Percentiles rank a stretch among this genome's conserved stretches.
phyloP scores from a whole-genome alignment of 768 basidiomycete species.

The Leucosporidium creatinivorum region DNA sequence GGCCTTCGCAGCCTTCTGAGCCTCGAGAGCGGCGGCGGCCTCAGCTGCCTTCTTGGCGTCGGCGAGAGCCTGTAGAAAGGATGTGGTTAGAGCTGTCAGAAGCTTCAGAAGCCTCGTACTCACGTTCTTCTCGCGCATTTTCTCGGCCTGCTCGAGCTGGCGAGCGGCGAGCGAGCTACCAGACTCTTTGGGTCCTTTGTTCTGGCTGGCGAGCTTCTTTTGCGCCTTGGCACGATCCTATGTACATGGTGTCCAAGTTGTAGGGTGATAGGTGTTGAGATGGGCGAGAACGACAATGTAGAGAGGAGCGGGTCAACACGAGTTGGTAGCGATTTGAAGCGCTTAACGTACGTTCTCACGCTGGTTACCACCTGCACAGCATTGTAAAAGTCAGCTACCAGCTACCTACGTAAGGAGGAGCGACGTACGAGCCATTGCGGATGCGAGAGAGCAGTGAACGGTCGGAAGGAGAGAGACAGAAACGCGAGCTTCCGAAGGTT shows the following conservation, averaged over 20 bases:
- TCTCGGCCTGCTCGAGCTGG: too few relatives aligned
- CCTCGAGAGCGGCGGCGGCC: neutral
- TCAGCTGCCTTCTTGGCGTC: conserved; percentile 1
- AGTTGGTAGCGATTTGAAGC: neutral
- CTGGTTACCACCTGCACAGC: conserved; percentile 21
- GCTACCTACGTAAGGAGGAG: neutral
- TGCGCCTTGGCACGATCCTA: conserved; percentile 3
- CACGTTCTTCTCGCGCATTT: conserved; percentile 19
- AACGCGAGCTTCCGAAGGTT: neutral
- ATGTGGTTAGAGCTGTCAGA: too few relatives aligned
- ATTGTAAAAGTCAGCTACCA: too few relatives aligned
- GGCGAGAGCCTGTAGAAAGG: neutral
- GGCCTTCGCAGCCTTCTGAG: too few relatives aligned
- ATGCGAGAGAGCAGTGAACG: neutral
- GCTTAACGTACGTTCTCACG: conserved; percentile 9
- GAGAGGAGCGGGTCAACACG: neutral
- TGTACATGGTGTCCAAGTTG: too few relatives aligned
- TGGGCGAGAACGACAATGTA: too few relatives aligned
- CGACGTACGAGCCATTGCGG: conserved; percentile 5
- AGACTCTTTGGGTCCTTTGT: conserved; percentile 8
- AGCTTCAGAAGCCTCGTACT: too few relatives aligned
- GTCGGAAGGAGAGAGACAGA: neutral
- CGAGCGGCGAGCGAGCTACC: too few relatives aligned
- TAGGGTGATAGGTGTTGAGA: too few relatives aligned
- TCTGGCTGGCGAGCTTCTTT: conserved; percentile 15